Percentiles rank a stretch among this genome's conserved stretches.
Evolutionary conservation across 352 stramenopile species (phyloP).

Genomic region (Thraustochytrium striatum): DNA sequence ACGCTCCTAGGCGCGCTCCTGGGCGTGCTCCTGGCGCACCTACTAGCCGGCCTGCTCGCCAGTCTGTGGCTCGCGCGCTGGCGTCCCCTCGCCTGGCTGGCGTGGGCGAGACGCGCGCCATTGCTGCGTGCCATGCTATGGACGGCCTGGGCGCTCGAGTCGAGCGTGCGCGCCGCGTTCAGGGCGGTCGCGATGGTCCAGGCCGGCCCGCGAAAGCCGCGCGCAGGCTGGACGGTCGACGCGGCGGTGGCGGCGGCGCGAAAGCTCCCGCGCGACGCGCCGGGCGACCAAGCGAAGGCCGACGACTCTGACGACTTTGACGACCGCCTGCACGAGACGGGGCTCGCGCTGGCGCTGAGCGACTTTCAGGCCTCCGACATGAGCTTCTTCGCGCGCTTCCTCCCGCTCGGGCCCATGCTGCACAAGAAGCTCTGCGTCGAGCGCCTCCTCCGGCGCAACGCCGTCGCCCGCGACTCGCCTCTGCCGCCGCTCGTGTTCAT

Average conservation of each 20-base stretch:
- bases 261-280: not conserved
- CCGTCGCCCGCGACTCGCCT: not conserved
- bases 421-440: conserved; percentile 41
- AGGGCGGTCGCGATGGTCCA: not conserved
- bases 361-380: not conserved
- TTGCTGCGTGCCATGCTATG: not conserved
- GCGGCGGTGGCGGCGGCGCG: not conserved
- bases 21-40: not conserved
- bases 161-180: not conserved
- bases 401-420: not conserved
- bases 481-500: conserved; percentile 58
- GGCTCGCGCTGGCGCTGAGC: not conserved
- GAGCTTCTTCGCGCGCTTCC: not conserved
- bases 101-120: not conserved
- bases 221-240: not conserved
- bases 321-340: not conserved
- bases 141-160: not conserved
- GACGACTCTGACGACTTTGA: not conserved
- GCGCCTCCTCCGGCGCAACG: not conserved
- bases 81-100: not conserved
- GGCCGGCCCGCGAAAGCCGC: not conserved
- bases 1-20: not conserved
- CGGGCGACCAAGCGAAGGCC: not conserved
- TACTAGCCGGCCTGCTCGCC: not conserved
- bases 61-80: not conserved